These are phyloP conservation scores for Herpetospermum pedunculosum DNA, from an alignment of 306 rosid species.

Conservation along the genomic window DNA sequence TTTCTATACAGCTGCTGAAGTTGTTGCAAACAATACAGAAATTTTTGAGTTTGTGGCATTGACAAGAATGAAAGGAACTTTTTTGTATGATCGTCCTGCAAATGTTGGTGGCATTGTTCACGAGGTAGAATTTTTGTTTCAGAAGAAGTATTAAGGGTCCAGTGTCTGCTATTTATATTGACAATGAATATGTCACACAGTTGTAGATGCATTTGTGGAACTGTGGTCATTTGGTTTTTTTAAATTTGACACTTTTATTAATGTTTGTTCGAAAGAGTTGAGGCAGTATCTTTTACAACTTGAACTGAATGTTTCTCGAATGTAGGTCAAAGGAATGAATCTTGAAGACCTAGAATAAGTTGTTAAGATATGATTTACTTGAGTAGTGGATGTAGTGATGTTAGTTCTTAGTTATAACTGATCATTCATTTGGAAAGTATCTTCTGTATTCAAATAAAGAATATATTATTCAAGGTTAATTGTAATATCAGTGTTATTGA, in stretches of 20 bases:
- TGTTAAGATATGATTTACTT: background rate
- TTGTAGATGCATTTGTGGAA: background rate
- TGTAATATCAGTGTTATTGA: background rate
- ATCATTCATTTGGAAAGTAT: constrained; percentile 2
- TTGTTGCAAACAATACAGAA: background rate
- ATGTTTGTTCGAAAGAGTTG: background rate
- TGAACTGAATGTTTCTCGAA: background rate
- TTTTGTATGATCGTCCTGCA: background rate
- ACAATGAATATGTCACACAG: background rate
- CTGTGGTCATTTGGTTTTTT: background rate
- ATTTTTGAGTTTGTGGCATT: background rate
- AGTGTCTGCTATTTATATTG: background rate
- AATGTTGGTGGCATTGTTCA: background rate
- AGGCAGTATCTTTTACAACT: background rate
- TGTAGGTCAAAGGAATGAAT: background rate
- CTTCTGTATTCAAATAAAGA: background rate
- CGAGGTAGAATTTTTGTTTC: background rate
- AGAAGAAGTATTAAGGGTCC: background rate
- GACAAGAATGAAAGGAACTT: background rate
- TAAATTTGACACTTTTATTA: background rate
- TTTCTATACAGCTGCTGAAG: background rate
- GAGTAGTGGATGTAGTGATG: background rate
- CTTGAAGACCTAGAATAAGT: background rate
- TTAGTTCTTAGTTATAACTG: background rate
- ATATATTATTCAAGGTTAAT: background rate